phyloP scores from a whole-genome alignment of 2,329 filamentous ascomycete species.

The Fusarium secorum region DNA sequence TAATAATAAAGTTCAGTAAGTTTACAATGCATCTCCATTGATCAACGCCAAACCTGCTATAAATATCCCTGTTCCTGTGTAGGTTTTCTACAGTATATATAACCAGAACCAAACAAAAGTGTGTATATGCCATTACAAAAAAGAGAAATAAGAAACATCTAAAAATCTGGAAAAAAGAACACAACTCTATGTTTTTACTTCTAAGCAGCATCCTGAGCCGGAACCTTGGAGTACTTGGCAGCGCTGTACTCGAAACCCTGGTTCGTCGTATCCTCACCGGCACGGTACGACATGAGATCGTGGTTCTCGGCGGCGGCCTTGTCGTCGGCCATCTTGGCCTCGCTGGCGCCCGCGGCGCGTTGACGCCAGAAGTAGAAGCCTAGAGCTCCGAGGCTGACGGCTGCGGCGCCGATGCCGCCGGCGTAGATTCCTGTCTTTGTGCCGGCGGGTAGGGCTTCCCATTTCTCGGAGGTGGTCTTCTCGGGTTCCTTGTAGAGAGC shows the following conservation, averaged over 20 bases:
- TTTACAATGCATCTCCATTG: conserved; percentile 18
- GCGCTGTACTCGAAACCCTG: conserved; percentile 42
- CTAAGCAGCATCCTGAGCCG: conserved; percentile 17
- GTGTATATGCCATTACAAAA: conserved; percentile 26
- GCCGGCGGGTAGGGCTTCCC: conserved; percentile 57
- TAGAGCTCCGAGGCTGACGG: conserved; percentile 51
- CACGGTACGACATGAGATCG: conserved; percentile 60
- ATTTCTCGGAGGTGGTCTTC: conserved; percentile 61
- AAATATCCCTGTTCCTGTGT: conserved; percentile 14
- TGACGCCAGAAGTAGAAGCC: conserved; percentile 65
- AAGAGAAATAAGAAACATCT: conserved; percentile 9
- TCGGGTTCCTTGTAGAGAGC: conserved; percentile 51
- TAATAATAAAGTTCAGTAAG: neutral
- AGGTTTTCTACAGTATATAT: conserved; percentile 17
- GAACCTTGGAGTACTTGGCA: conserved; percentile 23
- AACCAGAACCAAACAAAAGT: neutral
- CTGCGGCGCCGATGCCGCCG: conserved; percentile 53
- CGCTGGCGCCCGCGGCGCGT: conserved; percentile 59
- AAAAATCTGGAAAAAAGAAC: neutral
- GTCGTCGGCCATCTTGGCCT: conserved; percentile 57
- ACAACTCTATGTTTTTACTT: neutral
- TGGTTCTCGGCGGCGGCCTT: conserved; percentile 57
- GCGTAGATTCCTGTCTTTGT: conserved; percentile 64
- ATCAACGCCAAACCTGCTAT: conserved; percentile 30
- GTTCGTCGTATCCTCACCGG: conserved; percentile 36